phyloP scores from a whole-genome alignment of 371 early-diverging fungal genomes.

The Mucor mucedo region DNA sequence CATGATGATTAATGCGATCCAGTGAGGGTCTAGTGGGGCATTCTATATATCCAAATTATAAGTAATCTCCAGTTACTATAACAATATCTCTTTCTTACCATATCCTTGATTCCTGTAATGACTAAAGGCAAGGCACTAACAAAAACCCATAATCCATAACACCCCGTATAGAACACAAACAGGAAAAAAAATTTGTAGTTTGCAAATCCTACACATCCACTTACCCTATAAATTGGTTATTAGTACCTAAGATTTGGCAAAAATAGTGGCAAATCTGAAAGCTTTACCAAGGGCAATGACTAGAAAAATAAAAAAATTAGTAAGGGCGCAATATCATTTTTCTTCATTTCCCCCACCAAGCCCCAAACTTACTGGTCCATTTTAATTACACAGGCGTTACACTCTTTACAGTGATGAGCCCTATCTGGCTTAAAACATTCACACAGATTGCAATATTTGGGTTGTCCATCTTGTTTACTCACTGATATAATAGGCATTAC shows the following conservation, averaged over 20 bases:
- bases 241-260: not conserved
- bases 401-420: slow-evolving; percentile 69
- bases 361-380: slow-evolving; percentile 68
- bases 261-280: not conserved
- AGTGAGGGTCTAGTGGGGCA: slow-evolving; percentile 43
- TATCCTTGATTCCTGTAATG: slow-evolving; percentile 30
- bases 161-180: slow-evolving; percentile 57
- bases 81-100: slow-evolving; percentile 32
- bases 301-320: slow-evolving; percentile 23
- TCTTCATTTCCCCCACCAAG: not conserved
- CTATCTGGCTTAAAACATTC: slow-evolving; percentile 63
- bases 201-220: slow-evolving; percentile 63
- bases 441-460: slow-evolving; percentile 61
- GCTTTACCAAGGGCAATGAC: slow-evolving; percentile 63
- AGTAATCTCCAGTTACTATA: not conserved
- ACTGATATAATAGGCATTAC: slow-evolving; percentile 46
- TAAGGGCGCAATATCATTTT: not conserved
- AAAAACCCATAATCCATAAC: slow-evolving; percentile 53
- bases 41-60: slow-evolving; percentile 10
- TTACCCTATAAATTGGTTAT: slow-evolving; percentile 32
- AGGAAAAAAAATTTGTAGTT: slow-evolving; percentile 69
- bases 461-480: slow-evolving; percentile 53
- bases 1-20: slow-evolving; percentile 46
- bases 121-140: slow-evolving; percentile 45
- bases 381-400: slow-evolving; percentile 63